Evolutionary conservation across 768 basidiomycete genomes (phyloP).

Genomic region (Lyophyllum decastes): DNA sequence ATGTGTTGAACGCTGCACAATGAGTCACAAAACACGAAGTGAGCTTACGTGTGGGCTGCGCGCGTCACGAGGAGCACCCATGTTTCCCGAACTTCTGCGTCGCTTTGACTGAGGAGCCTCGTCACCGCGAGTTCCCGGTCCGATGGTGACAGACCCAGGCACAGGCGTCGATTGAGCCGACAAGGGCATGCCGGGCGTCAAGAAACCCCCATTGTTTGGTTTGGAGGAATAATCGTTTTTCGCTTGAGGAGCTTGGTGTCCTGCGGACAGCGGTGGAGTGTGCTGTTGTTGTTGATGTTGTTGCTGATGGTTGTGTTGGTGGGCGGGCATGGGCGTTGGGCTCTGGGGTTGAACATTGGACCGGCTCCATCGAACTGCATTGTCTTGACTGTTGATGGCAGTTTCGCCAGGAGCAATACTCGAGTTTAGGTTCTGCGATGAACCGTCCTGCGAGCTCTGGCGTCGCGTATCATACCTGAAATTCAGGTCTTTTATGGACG

Average conservation of each 20-base stretch:
- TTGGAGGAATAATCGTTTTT: constrained; percentile 47
- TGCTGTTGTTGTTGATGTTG: constrained; percentile 47
- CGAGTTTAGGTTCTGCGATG: constrained; percentile 16
- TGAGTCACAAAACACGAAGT: constrained; percentile 3
- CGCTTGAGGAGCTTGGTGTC: constrained; percentile 34
- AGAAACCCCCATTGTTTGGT: constrained; percentile 51
- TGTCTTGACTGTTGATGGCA: constrained; percentile 28
- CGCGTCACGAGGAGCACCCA: constrained; percentile 41
- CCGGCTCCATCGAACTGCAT: constrained; percentile 34
- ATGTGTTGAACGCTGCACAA: constrained; percentile 4
- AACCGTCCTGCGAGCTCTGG: constrained; percentile 30
- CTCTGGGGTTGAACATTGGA: constrained; percentile 21
- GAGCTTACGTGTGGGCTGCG: constrained; percentile 53
- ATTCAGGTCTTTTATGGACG: constrained; percentile 74
- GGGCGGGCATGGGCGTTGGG: constrained; percentile 24
- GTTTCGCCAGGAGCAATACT: constrained; percentile 23
- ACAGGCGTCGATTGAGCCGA: constrained; percentile 43
- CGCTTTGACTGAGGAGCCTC: constrained; percentile 43
- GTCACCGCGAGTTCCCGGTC: constrained; percentile 34
- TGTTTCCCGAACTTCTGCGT: constrained; percentile 39
- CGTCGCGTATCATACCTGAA: constrained; percentile 43
- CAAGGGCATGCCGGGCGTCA: constrained; percentile 46
- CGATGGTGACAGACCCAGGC: constrained; percentile 36
- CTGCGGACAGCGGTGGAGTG: constrained; percentile 46
- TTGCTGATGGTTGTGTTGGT: constrained; percentile 36